Evolutionary conservation across 2,329 filamentous ascomycete genomes (phyloP).

Genomic region (Fusarium graminum): DNA sequence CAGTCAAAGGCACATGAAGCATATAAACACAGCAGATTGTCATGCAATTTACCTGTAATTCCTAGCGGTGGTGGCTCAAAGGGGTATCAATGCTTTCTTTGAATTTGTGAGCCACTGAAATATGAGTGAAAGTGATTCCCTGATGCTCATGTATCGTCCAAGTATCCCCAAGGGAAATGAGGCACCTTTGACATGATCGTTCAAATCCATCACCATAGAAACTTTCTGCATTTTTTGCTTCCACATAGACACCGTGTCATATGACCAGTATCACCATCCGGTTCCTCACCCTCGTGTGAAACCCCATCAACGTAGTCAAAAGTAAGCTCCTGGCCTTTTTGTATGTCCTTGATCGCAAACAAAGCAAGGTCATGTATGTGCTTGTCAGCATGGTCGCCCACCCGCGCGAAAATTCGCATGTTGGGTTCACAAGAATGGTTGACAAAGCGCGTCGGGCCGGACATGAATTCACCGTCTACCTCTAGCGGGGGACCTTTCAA

Average conservation of each 20-base stretch:
- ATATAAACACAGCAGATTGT: neutral
- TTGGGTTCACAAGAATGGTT: conserved; percentile 88
- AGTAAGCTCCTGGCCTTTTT: conserved; percentile 75
- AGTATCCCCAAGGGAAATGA: neutral
- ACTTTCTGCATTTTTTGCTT: conserved; percentile 75
- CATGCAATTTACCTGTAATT: neutral
- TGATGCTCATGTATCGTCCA: neutral
- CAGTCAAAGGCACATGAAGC: neutral
- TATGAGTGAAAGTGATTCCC: neutral
- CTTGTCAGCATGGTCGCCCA: conserved; percentile 80
- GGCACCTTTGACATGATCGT: neutral
- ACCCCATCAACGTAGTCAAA: conserved; percentile 83
- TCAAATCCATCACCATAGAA: conserved; percentile 67
- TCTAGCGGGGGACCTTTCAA: conserved; percentile 69
- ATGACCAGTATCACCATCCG: conserved; percentile 58
- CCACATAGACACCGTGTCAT: conserved; percentile 74
- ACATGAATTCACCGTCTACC: conserved; percentile 80
- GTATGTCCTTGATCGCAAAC: conserved; percentile 77
- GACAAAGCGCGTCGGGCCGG: conserved; percentile 83
- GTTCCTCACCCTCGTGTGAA: conserved; percentile 62
- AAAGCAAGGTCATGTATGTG: conserved; percentile 82
- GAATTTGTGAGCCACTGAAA: neutral
- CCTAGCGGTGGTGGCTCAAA: neutral
- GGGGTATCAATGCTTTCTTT: neutral
- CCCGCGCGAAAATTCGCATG: conserved; percentile 81